Base-by-base conservation (phyloP, 2,329 filamentous ascomycete species). In the Phoma sp. region DNA sequence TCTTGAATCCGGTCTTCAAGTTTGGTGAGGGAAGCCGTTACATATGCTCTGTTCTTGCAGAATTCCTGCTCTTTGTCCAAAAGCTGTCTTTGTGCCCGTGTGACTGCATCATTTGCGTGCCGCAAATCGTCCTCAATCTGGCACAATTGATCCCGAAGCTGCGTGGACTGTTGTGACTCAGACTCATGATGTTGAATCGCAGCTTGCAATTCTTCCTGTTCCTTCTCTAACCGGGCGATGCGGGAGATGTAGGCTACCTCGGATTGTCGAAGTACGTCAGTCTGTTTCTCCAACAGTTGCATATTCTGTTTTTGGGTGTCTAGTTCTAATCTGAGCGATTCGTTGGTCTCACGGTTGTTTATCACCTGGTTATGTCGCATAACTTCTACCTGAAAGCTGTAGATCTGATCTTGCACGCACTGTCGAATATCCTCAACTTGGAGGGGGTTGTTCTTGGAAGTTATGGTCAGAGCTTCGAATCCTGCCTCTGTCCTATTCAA, bases 341-440 rank as follows among this genome's bases (percentile, higher is more conserved):
- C 45, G 28, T 61, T 69, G 1, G 32, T 42, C n/a, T 65, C 42
- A 7, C 48, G 56, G n/a, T 70, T 53, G 0, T 43, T 20, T 25
- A 64, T 52, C 6, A 59, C 40, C 18, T 70, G 58, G 11, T 66
- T 55, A 15, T 64, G 61, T 33, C 61, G 64, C 14, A 65, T 25
- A 7, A 71, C 54, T 2, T 69, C 62, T 1, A 17, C 25, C 18
- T 47, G 53, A 28, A 74, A 40, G 23, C 15, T 17, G 4, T 60
- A 23, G 12, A 70, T 12, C 23, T 70, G 59, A 9, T 58, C 45
- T 14, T 46, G 42, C 12, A 72, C 49, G 20, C 42, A 53, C 0
- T n/a, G 26, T 11, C 57, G 48, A 5, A 69, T 28, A 4, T 59
- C 47, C 1, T 57, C 51, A 1, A 34, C 60, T 2, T 47, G 29